phyloP scores from a whole-genome alignment of 345 rosid species.

The Schrenkiella parvula region DNA sequence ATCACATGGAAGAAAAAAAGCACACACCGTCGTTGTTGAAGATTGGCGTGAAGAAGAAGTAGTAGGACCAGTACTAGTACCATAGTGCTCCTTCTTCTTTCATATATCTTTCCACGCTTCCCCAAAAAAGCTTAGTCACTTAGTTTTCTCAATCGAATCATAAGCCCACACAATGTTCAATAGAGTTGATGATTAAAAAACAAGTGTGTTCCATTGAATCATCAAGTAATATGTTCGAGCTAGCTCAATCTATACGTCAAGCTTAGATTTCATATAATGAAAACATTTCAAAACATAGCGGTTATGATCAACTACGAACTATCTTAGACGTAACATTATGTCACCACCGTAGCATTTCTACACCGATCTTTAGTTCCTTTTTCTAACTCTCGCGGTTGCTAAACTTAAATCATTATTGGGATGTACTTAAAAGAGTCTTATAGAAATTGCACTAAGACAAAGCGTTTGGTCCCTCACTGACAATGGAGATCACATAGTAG shows the following conservation, averaged over 20 bases:
- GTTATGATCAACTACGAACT: background rate
- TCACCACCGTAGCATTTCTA: too few relatives aligned
- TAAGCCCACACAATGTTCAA: background rate
- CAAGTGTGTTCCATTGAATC: background rate
- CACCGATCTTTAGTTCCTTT: background rate
- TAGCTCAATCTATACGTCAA: background rate
- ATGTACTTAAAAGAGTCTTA: background rate
- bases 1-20: constrained; percentile 25
- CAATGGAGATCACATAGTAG: constrained; percentile 30
- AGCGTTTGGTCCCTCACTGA: constrained; percentile 29
- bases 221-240: background rate
- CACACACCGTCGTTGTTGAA: constrained; percentile 26
- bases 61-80: constrained; percentile 28
- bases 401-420: background rate
- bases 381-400: background rate
- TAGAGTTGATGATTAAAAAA: background rate
- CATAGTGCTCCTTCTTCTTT: constrained; percentile 31
- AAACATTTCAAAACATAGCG: background rate
- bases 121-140: constrained; percentile 12
- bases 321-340: background rate
- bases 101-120: constrained; percentile 21
- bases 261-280: background rate
- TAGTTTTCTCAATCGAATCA: constrained; percentile 4
- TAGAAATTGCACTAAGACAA: background rate
- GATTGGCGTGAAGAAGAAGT: constrained; percentile 30